phyloP scores from a whole-genome alignment of 768 basidiomycete genomes.

The Boletus vermiculosoides region DNA sequence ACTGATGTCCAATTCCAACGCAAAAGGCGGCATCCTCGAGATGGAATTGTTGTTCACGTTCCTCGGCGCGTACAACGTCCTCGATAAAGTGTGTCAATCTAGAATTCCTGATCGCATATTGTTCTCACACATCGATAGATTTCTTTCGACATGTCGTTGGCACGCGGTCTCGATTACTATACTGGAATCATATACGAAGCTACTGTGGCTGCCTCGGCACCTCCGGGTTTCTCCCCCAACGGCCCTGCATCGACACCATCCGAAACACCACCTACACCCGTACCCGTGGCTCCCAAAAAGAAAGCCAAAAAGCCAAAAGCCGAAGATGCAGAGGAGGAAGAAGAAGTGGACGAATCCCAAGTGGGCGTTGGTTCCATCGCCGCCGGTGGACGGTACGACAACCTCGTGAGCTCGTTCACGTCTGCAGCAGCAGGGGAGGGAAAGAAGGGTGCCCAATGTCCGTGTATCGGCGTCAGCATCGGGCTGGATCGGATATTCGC shows the following conservation, averaged over 20 bases:
- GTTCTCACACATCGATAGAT: conserved; percentile 47
- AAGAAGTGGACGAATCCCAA: conserved; percentile 89
- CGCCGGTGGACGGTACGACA: conserved; percentile 97
- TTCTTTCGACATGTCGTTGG: conserved; percentile 94
- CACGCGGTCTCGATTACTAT: conserved; percentile 98
- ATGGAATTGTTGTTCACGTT: conserved; percentile 85
- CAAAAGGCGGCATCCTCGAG: conserved; percentile 80
- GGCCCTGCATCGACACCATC: conserved; percentile 40
- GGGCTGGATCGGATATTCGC: conserved; percentile 94
- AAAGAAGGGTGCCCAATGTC: conserved; percentile 65
- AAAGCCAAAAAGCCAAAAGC: conserved; percentile 42
- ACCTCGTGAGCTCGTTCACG: conserved; percentile 90
- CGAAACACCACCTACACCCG: conserved; percentile 23
- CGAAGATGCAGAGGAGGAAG: conserved; percentile 57
- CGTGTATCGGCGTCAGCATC: conserved; percentile 91
- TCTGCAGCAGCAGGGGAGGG: conserved; percentile 73
- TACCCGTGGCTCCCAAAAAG: conserved; percentile 34
- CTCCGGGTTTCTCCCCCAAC: conserved; percentile 70
- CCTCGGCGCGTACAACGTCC: conserved; percentile 74
- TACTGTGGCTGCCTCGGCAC: conserved; percentile 88
- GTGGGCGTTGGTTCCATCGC: conserved; percentile 99
- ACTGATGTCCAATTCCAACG: conserved; percentile 68
- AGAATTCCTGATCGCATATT: neutral
- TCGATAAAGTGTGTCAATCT: conserved; percentile 60
- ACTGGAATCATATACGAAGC: conserved; percentile 99